phyloP scores from a whole-genome alignment of 1,284 basidiomycete genomes.

The Marasmius fiardii region DNA sequence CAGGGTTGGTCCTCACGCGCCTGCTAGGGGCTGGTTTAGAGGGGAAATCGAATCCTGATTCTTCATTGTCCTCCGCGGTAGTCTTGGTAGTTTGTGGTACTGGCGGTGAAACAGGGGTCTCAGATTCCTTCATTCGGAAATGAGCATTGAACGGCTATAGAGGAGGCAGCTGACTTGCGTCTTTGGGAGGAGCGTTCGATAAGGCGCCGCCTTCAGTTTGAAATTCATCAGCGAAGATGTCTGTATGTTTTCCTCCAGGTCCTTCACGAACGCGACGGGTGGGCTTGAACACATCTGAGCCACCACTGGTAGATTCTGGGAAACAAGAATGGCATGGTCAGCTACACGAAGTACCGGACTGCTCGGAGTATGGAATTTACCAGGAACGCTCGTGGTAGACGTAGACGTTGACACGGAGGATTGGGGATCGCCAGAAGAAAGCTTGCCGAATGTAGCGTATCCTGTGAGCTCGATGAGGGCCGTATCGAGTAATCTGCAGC shows the following conservation, averaged over 20 bases:
- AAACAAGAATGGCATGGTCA: no score
- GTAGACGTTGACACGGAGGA: constrained; percentile 7
- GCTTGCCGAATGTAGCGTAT: constrained; percentile 58
- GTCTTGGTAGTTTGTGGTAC: constrained; percentile 10
- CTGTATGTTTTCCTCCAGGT: constrained; percentile 45
- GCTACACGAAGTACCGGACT: no score
- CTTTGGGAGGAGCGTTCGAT: constrained; percentile 35
- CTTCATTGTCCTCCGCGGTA: constrained; percentile 20
- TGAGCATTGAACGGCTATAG: neutral
- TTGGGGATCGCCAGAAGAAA: constrained; percentile 22
- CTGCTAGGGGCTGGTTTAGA: constrained; percentile 44
- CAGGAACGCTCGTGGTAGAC: constrained; percentile 6
- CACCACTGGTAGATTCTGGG: constrained; percentile 8
- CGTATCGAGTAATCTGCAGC: neutral
- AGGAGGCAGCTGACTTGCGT: neutral
- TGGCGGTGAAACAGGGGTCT: neutral
- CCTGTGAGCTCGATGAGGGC: constrained; percentile 28
- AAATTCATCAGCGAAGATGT: constrained; percentile 38
- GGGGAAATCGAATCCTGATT: constrained; percentile 29
- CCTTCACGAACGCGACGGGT: constrained; percentile 48
- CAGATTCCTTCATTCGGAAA: neutral
- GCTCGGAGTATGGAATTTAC: neutral
- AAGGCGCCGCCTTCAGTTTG: constrained; percentile 43
- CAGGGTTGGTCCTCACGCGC: constrained; percentile 50
- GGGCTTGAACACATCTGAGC: constrained; percentile 37